Base-by-base conservation (phyloP, 768 basidiomycete genomes). In the Suillus subalutaceus region DNA sequence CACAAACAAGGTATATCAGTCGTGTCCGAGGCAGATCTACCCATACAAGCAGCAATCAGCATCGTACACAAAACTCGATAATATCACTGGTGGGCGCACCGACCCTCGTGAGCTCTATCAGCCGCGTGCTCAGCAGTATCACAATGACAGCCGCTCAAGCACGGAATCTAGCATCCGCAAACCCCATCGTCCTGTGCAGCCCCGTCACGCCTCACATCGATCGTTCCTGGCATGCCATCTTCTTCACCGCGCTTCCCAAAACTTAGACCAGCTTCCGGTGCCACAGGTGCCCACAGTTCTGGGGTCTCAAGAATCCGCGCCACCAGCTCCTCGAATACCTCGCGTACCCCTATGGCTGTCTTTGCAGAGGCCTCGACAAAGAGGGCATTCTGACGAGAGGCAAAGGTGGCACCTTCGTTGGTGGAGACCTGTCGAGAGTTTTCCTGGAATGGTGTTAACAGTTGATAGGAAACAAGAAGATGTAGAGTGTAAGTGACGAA, bases 301-400 rank as follows among this genome's bases (percentile, higher is more conserved):
- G 93, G 92, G 0, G 91, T 93, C 44, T 93, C 92, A 62, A 96
- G 70, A 66, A 97, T 96, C 78, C 85, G 84, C 73, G 86, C 84
- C 26, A 97, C 95, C 7, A 97, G 86, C 63, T 92, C 90, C 52
- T 83, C 79, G 72, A 91, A 91, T 3, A 90, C 88, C 55, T 94
- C 92, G 38, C 82, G 83, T 7, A 98, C 96, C 18, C 91, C 90
- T 0, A 92, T 82, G 9, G 90, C 87, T 0, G 94, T 97, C 87
- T 98, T 98, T 0, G 97, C 97, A 0, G 91, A 93, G 1, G 94
- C 90, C 79, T 99, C 97, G 52, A 98, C 81, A 78, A 99, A 99
- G 55, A 95, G 80, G 23, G 90, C 92, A 20, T 86, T 86, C 85
- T 94, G 94, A 40, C 92, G 85, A 32, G 81, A 80, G 0, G 97